A percentile compares a stretch with the other conserved stretches of the same genome.
Evolutionary conservation across 2,329 filamentous ascomycete species (phyloP).

Genomic region (Didymella keratinophila): DNA sequence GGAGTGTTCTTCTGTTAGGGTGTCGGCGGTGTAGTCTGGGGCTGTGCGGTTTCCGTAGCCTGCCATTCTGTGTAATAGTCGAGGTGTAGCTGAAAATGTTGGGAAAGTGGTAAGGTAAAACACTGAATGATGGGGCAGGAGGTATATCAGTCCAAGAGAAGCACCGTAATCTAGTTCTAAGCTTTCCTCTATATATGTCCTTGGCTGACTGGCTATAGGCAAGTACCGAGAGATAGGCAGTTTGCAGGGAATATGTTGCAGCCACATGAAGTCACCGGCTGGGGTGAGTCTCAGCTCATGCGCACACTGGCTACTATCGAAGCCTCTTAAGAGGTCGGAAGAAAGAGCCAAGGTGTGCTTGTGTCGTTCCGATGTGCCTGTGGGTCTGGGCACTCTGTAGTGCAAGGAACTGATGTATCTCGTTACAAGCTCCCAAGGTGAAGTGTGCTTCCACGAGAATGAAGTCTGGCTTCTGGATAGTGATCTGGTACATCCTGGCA

Average conservation of each 20-base stretch:
- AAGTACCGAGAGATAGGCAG: conserved; percentile 2
- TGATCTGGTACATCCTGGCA: background rate
- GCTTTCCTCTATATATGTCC: background rate
- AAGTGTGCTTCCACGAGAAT: background rate
- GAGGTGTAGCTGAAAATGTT: background rate
- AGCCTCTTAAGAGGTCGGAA: conserved; percentile 31
- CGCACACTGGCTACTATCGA: conserved; percentile 6
- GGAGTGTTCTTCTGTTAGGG: conserved; percentile 32
- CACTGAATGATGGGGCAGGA: no score
- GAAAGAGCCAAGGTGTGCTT: conserved; percentile 35
- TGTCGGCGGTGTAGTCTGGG: conserved; percentile 25
- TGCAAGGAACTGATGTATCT: background rate
- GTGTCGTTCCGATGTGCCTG: conserved; percentile 12
- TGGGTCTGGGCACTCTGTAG: conserved; percentile 3
- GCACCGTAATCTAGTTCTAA: no score
- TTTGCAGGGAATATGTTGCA: conserved; percentile 9
- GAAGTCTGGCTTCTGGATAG: background rate
- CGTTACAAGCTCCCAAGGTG: no score
- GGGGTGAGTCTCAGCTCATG: background rate
- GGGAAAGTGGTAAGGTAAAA: no score
- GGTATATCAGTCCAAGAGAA: no score
- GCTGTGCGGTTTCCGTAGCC: conserved; percentile 50
- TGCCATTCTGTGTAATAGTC: conserved; percentile 29
- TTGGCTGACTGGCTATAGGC: background rate
- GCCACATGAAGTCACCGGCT: conserved; percentile 44